Conservation (phyloP, 179 eudicot species). For the Vitellaria paradoxa region DNA sequence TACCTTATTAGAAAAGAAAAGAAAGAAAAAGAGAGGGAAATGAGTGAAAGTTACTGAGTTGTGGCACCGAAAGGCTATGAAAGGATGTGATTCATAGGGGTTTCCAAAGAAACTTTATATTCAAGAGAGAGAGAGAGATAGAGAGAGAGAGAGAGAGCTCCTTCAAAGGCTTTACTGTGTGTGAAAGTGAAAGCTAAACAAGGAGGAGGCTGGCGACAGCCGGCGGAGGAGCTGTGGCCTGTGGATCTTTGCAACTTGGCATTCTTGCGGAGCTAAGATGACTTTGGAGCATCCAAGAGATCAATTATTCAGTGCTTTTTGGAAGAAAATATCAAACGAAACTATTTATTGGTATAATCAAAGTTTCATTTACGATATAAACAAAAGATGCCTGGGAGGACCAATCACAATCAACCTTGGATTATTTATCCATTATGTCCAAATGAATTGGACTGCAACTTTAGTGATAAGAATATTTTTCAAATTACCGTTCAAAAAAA, state of each 20-base stretch:
- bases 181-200: not conserved
- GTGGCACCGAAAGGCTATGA: slow-evolving; percentile 39
- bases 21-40: not conserved
- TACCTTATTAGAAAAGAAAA: slow-evolving; percentile 4
- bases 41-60: slow-evolving; percentile 17
- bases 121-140: slow-evolving; percentile 4
- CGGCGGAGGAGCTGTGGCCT: not conserved
- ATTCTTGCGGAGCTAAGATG: not conserved
- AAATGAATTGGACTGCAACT: not conserved
- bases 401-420: not conserved
- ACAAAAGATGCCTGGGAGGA: not conserved
- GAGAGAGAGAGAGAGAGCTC: slow-evolving; percentile 3
- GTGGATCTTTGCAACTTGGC: not conserved
- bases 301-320: not conserved
- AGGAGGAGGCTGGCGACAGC: not conserved
- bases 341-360: not conserved
- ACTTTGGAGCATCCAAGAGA: not conserved
- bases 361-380: not conserved
- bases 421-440: not conserved
- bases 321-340: not conserved
- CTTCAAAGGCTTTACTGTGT: not conserved
- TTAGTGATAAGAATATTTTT: not conserved
- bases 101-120: slow-evolving; percentile 12
- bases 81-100: slow-evolving; percentile 12
- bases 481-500: no score